Evolutionary conservation across 805 yeast species (phyloP), one percentile per base, ranked within the genome.

Genomic region (Starmerella apis): DNA sequence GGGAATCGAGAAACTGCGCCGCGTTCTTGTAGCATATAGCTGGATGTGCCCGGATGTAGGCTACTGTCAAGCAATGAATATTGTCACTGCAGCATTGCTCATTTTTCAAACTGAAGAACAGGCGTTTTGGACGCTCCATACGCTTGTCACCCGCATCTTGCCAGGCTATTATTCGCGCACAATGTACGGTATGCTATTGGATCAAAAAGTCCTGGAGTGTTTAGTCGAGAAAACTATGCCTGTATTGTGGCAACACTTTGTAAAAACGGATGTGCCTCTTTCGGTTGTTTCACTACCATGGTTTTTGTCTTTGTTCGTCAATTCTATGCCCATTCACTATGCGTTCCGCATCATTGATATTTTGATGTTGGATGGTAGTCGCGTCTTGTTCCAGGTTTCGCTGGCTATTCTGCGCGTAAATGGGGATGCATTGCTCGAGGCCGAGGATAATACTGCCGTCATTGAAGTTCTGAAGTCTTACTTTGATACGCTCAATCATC

Each of bases 41-140:
- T 92, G 97, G 96, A 85, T 83, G 56, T 87, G 88, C 63, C 96
- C 95, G 0, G 95, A 90, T 37, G 86, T 92, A 23, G 99, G 99
- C 0, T 92, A 92, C 65, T 92, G 99, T 64, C 98, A 92, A 66
- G 98, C 97, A 1, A 92, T 94, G 98, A 92, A 92, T 63, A 92
- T 92, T 46, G 74, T 70, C 13, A 71, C 68, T 3, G 74, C 74
- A 1, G 72, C 73, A 0, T 75, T 79, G 61, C 79, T 70, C 25
- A 71, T 70, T 45, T 69, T 61, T 55, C 87, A 86, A 83, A 83
- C 94, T 8, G 99, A 92, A 65, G 98, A 90, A 57, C 97, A 92
- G 66, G 97, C 96, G 0, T 92, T 86, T 62, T 92, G 97, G 97
- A 78, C 90, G 51, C 72, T 92, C 50, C 77, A 80, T 49, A 76